phyloP scores from a whole-genome alignment of 176 grass and related monocot species.

The Oryza punctata region DNA sequence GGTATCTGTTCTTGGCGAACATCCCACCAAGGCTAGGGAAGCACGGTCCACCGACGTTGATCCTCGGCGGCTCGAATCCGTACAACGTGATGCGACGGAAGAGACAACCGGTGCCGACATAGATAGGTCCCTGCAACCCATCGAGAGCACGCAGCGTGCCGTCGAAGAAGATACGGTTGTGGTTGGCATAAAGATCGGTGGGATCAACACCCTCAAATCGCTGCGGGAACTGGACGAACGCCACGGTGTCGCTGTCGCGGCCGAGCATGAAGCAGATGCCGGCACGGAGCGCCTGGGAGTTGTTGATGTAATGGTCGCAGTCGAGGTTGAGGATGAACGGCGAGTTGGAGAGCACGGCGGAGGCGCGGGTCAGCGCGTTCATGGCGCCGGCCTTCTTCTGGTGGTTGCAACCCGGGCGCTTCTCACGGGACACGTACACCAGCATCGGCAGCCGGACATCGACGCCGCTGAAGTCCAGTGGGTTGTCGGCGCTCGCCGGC shows the following conservation, averaged over 20 bases:
- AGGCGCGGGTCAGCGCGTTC: slow-evolving; percentile 78
- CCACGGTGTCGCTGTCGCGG: slow-evolving; percentile 66
- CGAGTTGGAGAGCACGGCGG: slow-evolving; percentile 64
- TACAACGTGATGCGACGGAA: slow-evolving; percentile 73
- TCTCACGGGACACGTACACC: slow-evolving; percentile 81
- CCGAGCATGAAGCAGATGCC: slow-evolving; percentile 88
- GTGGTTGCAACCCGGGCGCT: slow-evolving; percentile 75
- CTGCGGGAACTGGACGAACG: slow-evolving; percentile 84
- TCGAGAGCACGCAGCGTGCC: slow-evolving; percentile 68
- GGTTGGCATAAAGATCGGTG: slow-evolving; percentile 79
- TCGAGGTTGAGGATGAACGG: slow-evolving; percentile 89
- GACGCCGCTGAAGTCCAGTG: slow-evolving; percentile 59
- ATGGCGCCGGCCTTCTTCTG: slow-evolving; percentile 95
- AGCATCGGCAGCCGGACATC: slow-evolving; percentile 69
- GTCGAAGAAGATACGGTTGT: slow-evolving; percentile 89
- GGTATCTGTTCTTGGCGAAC: slow-evolving; percentile 46
- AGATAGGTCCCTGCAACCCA: slow-evolving; percentile 72
- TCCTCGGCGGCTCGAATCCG: slow-evolving; percentile 71
- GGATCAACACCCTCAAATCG: slow-evolving; percentile 82
- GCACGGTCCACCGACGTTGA: slow-evolving; percentile 52
- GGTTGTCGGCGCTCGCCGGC: slow-evolving; percentile 54
- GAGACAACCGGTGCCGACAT: slow-evolving; percentile 71
- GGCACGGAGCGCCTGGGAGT: slow-evolving; percentile 70
- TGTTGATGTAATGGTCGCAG: slow-evolving; percentile 86
- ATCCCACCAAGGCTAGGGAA: slow-evolving; percentile 37